These are phyloP conservation scores for Globisporangium paroecandrum DNA, from an alignment of 352 stramenopile species.

Conservation along the genomic window DNA sequence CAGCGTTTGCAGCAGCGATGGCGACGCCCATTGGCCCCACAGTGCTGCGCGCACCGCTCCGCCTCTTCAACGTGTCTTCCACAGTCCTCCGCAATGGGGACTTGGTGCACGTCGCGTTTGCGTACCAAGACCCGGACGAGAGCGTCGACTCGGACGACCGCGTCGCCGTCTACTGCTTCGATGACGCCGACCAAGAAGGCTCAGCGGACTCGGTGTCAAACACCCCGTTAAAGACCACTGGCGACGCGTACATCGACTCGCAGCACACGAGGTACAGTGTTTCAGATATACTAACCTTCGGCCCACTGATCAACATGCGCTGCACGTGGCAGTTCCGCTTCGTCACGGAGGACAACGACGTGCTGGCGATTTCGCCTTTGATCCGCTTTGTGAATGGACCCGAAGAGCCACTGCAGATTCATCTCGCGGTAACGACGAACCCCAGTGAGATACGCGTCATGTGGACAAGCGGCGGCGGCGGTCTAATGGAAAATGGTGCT, in stretches of 20 bases:
- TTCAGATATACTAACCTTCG: slow-evolving; percentile 12
- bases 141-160: slow-evolving; percentile 16
- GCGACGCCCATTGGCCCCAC: neutral
- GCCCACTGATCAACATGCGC: slow-evolving; percentile 30
- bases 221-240: neutral
- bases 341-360: slow-evolving; percentile 24
- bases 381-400: slow-evolving; percentile 34
- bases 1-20: neutral
- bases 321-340: slow-evolving; percentile 30
- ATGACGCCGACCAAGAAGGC: neutral
- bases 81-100: slow-evolving; percentile 30
- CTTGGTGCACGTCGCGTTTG: slow-evolving; percentile 31
- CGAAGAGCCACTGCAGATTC: slow-evolving; percentile 33
- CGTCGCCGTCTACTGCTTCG: slow-evolving; percentile 20
- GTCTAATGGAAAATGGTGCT: slow-evolving; percentile 11
- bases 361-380: slow-evolving; percentile 31
- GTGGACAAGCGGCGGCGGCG: slow-evolving; percentile 43
- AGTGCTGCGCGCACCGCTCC: slow-evolving; percentile 12
- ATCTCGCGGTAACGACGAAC: slow-evolving; percentile 11
- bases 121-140: slow-evolving; percentile 9
- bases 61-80: slow-evolving; percentile 11
- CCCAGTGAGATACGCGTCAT: slow-evolving; percentile 44
- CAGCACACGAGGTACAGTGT: slow-evolving; percentile 1
- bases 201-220: neutral
- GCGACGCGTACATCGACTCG: slow-evolving; percentile 18